Evolutionary conservation across 2,329 filamentous ascomycete genomes (phyloP), one percentile per base, ranked within the genome.

Genomic region (Colletotrichum limetticola): DNA sequence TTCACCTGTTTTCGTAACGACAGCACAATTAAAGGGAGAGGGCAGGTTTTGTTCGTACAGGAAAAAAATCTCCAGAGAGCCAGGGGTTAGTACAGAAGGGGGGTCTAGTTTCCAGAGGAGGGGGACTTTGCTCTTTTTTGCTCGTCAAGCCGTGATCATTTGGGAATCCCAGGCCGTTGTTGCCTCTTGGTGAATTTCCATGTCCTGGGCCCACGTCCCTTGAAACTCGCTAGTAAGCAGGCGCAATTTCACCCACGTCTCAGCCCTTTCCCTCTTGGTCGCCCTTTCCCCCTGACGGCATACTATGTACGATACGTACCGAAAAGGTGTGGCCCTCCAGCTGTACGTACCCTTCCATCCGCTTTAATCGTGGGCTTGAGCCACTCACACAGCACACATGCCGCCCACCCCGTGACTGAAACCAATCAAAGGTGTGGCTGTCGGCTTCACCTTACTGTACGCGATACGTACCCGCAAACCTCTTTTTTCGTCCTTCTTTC

Each of bases 141-240:
- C 52, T 57, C 8, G n/a, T 56, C 63, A 49, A 46, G 26, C 35
- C 12, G 59, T 62, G 19, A 49, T 62, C 60, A 62, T 62, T 60
- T 62, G 69, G 62, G 71, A 68, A 71, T 62, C 71, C 66, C 55
- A 59, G 46, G 16, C 42, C 42, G 42, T 49, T n/a, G 19, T 22
- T 49, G 42, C 24, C 22, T 66, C 19, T 58, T 64, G 69, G 71
- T 66, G 64, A 68, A 57, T 52, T 52, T 35, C 58, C 56, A 49
- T 56, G 67, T 53, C 61, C 67, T 61, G 77, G 78, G 70, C 79
- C 77, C 74, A 78, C 78, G 67, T 76, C 80, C 84, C 85, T 86
- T 88, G 85, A 89, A 89, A 89, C 87, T 83, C 84, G 84, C 85
- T 86, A 86, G 83, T 77, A 78, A 77, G 80, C 80, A 82, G 83